phyloP scores from a whole-genome alignment of 257 asterid species.

The Solanum acaule region DNA sequence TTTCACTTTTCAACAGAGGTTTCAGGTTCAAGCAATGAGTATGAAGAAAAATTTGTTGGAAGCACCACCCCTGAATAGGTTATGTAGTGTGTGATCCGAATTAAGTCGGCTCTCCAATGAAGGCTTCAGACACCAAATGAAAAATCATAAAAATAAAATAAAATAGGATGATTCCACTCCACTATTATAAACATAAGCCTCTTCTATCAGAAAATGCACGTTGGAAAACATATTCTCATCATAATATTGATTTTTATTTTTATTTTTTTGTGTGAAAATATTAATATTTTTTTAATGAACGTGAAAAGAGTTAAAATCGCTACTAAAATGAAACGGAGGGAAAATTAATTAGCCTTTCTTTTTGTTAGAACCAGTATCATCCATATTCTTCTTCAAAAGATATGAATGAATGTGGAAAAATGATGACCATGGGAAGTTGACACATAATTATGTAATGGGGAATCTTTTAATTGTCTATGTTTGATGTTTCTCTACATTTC shows the following conservation, averaged over 20 bases:
- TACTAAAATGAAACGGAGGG: neutral
- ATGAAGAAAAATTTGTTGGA: neutral
- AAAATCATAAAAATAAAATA: too few species aligned
- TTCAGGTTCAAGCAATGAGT: accelerated
- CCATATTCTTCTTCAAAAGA: neutral
- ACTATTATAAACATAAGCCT: neutral
- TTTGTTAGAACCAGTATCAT: neutral
- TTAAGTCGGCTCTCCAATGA: neutral
- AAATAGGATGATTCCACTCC: neutral
- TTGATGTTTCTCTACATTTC: neutral
- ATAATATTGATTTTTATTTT: neutral
- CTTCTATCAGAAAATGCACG: too few species aligned
- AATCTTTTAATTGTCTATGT: neutral
- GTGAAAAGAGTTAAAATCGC: neutral
- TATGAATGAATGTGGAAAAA: neutral
- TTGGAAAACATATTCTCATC: neutral
- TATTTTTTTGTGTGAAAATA: neutral
- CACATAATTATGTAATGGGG: neutral
- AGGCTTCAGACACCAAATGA: too few species aligned
- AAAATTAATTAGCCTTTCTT: neutral
- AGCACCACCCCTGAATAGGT: neutral
- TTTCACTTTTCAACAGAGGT: too few species aligned
- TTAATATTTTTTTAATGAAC: neutral
- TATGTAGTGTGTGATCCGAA: neutral
- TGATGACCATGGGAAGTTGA: neutral